Evolutionary conservation across 176 grass and related monocot genomes (phyloP).

Genomic region (Bothriochloa decipiens): DNA sequence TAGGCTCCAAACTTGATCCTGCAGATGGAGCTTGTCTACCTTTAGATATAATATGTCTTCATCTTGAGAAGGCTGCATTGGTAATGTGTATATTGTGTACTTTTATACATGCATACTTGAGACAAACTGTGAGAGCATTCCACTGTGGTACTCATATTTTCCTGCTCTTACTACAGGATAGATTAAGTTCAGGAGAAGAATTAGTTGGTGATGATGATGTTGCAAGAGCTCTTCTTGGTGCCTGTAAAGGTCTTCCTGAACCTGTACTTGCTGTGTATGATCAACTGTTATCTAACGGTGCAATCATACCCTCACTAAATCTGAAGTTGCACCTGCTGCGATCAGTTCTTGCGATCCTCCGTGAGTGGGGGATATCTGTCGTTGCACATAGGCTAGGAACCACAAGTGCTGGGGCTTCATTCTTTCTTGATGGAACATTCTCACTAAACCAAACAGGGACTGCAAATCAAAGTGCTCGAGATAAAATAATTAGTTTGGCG

Average conservation of each 20-base stretch:
- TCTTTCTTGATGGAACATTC: conserved; percentile 65
- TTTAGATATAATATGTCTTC: conserved; percentile 87
- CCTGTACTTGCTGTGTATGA: conserved; percentile 86
- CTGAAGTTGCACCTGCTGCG: conserved; percentile 86
- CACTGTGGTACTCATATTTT: conserved; percentile 20
- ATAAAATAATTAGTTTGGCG: conserved; percentile 91
- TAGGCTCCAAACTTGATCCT: conserved; percentile 88
- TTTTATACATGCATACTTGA: conserved; percentile 15
- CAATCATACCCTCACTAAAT: conserved; percentile 72
- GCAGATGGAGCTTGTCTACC: conserved; percentile 82
- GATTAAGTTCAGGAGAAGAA: conserved; percentile 79
- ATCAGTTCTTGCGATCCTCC: conserved; percentile 80
- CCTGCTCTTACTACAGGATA: conserved; percentile 64
- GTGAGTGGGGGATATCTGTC: conserved; percentile 77
- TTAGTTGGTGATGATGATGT: conserved; percentile 89
- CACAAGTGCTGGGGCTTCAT: conserved; percentile 62
- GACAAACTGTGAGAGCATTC: conserved; percentile 15
- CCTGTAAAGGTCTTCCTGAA: conserved; percentile 73
- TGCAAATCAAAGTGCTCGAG: conserved; percentile 60
- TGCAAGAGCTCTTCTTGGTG: conserved; percentile 81
- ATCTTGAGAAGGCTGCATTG: conserved; percentile 94
- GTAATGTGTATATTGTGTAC: conserved; percentile 57
- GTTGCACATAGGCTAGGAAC: conserved; percentile 67
- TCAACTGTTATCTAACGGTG: conserved; percentile 85
- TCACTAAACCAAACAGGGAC: conserved; percentile 62